Evolutionary conservation across 176 grass and related monocot species (phyloP), one percentile per base, ranked within the genome.

Genomic region (Aegilops sharonensis): DNA sequence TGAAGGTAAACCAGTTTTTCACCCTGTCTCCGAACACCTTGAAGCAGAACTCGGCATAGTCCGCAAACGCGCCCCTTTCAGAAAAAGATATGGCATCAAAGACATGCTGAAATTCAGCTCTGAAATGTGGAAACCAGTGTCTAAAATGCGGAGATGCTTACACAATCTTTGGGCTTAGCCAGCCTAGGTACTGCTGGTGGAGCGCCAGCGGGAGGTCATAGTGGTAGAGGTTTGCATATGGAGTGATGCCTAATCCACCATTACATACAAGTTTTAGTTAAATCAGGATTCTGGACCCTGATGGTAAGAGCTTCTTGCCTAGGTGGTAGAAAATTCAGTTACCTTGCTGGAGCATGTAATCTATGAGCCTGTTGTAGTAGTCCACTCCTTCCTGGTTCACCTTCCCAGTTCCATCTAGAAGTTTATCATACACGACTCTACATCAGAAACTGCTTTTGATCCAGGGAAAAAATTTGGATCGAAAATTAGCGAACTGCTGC

Each of bases 1-100:
- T 98, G 81, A 98, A 95, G 45, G 95, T 98, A 20, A 98, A 93
- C 93, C 95, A 94, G 73, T 98, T 89, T 75, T 98, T 95, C 68
- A 98, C 95, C 74, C 95, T 93, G 23, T 98, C 91, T 0, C 95
- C 95, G 0, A 86, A 98, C 5, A 70, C 80, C 81, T 92, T 89
- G 88, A 98, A 95, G 82, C 95, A 98, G 62, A 95, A 98, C 0
- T 95, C 95, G 3, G 93, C 91, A 4, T 92, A 95, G 64, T 94
- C 79, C 12, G 91, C 95, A 75, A 91, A 98, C 6, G 86, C 89
- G 23, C 91, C 84, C 12, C 95, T 98, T 82, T 66, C 2, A 3
- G 17, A 56, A 25, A 36, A n/a, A 87, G 18, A 27, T 67, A 20
- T 32, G 14, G 11, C 23, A 8, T 84, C 61, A 65, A 5, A 43